A percentile compares a stretch with the other conserved stretches of the same genome.
Evolutionary conservation across 2,329 filamentous ascomycete species (phyloP).

Genomic region (Aspergillus bombycis): DNA sequence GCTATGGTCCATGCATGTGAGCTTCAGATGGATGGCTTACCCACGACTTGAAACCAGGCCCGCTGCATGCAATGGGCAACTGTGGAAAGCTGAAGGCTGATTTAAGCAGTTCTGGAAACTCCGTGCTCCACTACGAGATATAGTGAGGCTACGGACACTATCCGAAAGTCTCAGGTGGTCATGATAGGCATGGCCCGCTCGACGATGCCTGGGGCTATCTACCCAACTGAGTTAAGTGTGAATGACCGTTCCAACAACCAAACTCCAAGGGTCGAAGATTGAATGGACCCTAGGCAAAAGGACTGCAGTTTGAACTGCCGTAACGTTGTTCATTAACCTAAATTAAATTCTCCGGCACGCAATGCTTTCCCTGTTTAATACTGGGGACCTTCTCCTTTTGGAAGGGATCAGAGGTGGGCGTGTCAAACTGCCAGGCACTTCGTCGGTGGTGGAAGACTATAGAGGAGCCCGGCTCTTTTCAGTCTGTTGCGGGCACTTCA

Average conservation of each 20-base stretch:
- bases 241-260: constrained; percentile 4
- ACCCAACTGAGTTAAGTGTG: constrained; percentile 7
- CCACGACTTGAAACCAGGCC: neutral
- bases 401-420: constrained; percentile 26
- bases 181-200: neutral
- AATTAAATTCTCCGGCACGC: constrained; percentile 19
- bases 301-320: constrained; percentile 17
- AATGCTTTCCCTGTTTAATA: constrained; percentile 18
- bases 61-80: neutral
- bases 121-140: neutral
- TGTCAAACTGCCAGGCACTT: constrained; percentile 18
- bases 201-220: neutral
- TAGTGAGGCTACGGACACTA: constrained; percentile 1
- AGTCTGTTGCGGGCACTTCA: neutral
- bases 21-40: neutral
- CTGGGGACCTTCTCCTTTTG: constrained; percentile 25
- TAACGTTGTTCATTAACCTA: constrained; percentile 14
- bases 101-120: neutral
- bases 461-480: neutral
- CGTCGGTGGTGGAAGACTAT: constrained; percentile 16
- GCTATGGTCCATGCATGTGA: neutral
- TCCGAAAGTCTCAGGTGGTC: neutral
- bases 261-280: constrained; percentile 10
- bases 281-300: constrained; percentile 8
- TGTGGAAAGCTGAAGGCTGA: neutral